Evolutionary conservation across 768 basidiomycete species (phyloP), one percentile per base, ranked within the genome.

Genomic region (Lentinula detonsa): DNA sequence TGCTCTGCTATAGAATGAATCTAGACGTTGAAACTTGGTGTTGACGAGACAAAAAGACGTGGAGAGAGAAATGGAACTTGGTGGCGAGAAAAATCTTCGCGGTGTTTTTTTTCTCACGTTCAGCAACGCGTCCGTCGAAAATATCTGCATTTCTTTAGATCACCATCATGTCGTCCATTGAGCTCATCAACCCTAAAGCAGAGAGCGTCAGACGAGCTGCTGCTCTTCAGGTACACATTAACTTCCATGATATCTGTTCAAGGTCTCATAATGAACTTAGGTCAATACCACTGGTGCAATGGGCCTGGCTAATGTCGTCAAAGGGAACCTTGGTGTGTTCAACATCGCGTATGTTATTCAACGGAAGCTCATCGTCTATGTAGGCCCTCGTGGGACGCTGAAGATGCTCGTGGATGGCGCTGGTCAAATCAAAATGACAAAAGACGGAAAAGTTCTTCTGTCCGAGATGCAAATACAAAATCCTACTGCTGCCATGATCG

Each of bases 391-490:
- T 75, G 97, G 97, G 62, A 98, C 97, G 0, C 83, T 98, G 66
- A 99, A 99, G 81, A 98, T 99, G 96, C 87, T 99, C 57, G 97
- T 99, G 46, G 97, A 98, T 74, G 97, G 97, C 60, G 82, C 95
- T 13, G 97, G 97, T 9, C 92, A 95, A 77, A 95, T 99, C 74
- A 99, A 98, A 83, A 95, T 99, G 92, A 98, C 97, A 65, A 99
- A 98, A 81, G 97, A 98, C 70, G 97, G 97, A 64, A 99, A 99
- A 78, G 96, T 98, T 45, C 77, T 99, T 60, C 81, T 99, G 61
- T 96, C 95, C 45, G 97, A 99, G 78, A 99, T 99, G 97, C 97
- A 98, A 78, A 99, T 99, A 67, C 91, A 93, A 76, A 98, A 99
- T 73, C 97, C 97, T 34, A 98, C 97, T 3, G 97, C 97, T 16